A percentile compares a stretch with the other conserved stretches of the same genome.
These are phyloP conservation scores for Moringa oleifera DNA, from an alignment of 345 rosid genomes.

Conservation along the genomic window DNA sequence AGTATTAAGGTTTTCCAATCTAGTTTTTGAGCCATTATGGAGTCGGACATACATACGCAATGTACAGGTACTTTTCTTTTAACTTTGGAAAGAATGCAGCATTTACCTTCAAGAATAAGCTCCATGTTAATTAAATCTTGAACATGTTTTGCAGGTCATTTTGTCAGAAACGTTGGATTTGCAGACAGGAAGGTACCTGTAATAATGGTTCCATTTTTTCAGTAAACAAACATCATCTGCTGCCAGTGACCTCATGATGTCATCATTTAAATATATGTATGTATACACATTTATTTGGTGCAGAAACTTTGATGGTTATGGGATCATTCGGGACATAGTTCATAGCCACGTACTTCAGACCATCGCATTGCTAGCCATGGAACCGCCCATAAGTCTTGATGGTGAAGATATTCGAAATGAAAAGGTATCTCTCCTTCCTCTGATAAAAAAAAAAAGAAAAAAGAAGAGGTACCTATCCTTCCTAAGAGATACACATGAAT, in stretches of 20 bases:
- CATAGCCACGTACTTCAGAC: slow-evolving; percentile 78
- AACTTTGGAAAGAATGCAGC: not conserved
- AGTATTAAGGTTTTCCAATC: slow-evolving; percentile 65
- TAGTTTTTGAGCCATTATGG: slow-evolving; percentile 80
- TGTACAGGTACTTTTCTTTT: slow-evolving; percentile 42
- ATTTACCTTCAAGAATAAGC: slow-evolving; percentile 8
- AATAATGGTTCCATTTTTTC: slow-evolving; percentile 2
- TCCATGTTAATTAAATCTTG: slow-evolving; percentile 14
- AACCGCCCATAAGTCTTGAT: slow-evolving; percentile 71
- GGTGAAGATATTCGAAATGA: slow-evolving; percentile 83
- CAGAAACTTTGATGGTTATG: slow-evolving; percentile 82
- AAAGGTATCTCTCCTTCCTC: slow-evolving; percentile 44
- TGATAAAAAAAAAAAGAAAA: too few relatives aligned
- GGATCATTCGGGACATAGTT: slow-evolving; percentile 64
- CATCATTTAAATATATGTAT: not conserved
- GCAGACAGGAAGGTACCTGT: slow-evolving; percentile 41
- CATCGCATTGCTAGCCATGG: slow-evolving; percentile 77
- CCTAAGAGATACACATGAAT: not conserved
- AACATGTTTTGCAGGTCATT: slow-evolving; percentile 42
- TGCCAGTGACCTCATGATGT: slow-evolving; percentile 9
- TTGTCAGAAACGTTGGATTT: slow-evolving; percentile 50
- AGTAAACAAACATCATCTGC: slow-evolving; percentile 4
- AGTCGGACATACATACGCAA: slow-evolving; percentile 56
- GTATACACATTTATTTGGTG: too few relatives aligned
- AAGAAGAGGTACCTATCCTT: slow-evolving; percentile 52